These are phyloP conservation scores for Aspergillus caelatus DNA, from an alignment of 2,329 filamentous ascomycete genomes.

Conservation along the genomic window DNA sequence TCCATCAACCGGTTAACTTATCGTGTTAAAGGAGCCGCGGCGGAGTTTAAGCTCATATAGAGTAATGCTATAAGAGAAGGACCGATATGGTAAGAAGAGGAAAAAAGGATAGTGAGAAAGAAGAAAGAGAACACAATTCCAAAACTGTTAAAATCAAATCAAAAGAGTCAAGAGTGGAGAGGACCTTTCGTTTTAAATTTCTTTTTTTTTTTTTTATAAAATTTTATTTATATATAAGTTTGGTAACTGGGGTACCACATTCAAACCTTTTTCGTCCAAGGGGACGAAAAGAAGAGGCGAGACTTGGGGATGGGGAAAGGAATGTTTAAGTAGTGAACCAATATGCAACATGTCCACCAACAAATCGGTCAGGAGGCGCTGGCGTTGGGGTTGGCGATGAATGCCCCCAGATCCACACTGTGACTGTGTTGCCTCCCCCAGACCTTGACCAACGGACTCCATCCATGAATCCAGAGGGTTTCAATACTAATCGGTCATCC, in stretches of 20 bases:
- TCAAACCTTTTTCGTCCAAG: slow-evolving; percentile 23
- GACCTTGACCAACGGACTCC: slow-evolving; percentile 24
- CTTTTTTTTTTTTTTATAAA: slow-evolving; percentile 10
- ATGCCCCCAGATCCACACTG: slow-evolving; percentile 25
- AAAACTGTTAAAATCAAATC: not conserved
- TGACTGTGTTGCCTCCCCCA: slow-evolving; percentile 30
- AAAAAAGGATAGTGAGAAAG: not conserved
- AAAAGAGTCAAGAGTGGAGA: slow-evolving; percentile 3
- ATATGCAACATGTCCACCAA: slow-evolving; percentile 2
- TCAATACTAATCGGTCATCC: slow-evolving; percentile 8
- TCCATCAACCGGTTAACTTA: slow-evolving; percentile 4
- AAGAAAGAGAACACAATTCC: not conserved
- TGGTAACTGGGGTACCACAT: slow-evolving; percentile 10
- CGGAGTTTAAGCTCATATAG: slow-evolving; percentile 8
- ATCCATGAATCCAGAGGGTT: slow-evolving; percentile 15
- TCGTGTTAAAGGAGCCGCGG: not conserved
- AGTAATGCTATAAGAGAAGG: slow-evolving; percentile 4
- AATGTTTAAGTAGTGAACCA: slow-evolving; percentile 34
- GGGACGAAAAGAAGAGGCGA: slow-evolving; percentile 23
- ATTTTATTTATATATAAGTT: slow-evolving; percentile 2
- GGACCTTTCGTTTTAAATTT: slow-evolving; percentile 2
- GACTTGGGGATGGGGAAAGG: slow-evolving; percentile 25
- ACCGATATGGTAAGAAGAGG: not conserved
- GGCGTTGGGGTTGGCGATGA: slow-evolving; percentile 25
- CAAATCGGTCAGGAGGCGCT: slow-evolving; percentile 23